phyloP scores from a whole-genome alignment of 495 filamentous ascomycete genomes.

The Penicillium turbatum region DNA sequence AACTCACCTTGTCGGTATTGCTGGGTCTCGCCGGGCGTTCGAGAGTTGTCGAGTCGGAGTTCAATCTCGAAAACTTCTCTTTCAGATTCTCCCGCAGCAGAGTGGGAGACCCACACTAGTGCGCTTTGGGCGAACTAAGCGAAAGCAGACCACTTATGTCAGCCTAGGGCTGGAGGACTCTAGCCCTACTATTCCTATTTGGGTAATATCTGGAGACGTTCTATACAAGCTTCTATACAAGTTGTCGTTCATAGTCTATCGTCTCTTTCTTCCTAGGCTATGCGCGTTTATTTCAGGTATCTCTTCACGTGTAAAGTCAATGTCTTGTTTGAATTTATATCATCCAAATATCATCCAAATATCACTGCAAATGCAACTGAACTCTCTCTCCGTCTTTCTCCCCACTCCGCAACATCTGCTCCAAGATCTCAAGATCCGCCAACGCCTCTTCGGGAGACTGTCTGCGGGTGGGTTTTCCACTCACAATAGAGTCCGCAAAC shows the following conservation, averaged over 20 bases:
- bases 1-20: slow-evolving; percentile 46
- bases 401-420: slow-evolving; percentile 61
- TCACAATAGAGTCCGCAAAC: slow-evolving; percentile 56
- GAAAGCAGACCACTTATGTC: slow-evolving; percentile 25
- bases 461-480: slow-evolving; percentile 36
- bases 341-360: background rate
- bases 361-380: slow-evolving; percentile 24
- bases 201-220: background rate
- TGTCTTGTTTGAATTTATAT: background rate
- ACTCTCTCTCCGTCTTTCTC: slow-evolving; percentile 50
- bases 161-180: slow-evolving; percentile 20
- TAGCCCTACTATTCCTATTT: slow-evolving; percentile 23
- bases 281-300: background rate
- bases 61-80: slow-evolving; percentile 44
- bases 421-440: slow-evolving; percentile 64
- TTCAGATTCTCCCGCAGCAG: slow-evolving; percentile 19
- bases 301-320: background rate
- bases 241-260: background rate
- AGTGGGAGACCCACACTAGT: slow-evolving; percentile 39
- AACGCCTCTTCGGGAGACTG: slow-evolving; percentile 65
- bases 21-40: slow-evolving; percentile 44
- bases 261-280: background rate
- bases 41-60: slow-evolving; percentile 47
- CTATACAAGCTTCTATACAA: background rate
- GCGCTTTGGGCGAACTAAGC: slow-evolving; percentile 40